phyloP scores from a whole-genome alignment of 2,329 filamentous ascomycete species.

The Coniochaeta ligniaria region DNA sequence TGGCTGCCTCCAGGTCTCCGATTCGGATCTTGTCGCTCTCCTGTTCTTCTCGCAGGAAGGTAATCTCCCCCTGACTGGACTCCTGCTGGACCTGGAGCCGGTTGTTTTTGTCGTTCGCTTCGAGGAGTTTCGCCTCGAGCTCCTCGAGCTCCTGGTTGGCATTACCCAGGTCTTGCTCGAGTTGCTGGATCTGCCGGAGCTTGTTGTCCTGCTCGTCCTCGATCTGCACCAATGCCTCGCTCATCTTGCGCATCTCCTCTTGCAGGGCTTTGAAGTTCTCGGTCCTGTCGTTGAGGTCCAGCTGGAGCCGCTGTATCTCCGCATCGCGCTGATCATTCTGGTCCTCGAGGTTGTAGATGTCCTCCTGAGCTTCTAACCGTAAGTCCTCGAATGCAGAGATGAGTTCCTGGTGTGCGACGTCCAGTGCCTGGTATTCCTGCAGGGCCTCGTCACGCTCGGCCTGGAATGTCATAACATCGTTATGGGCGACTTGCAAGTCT shows the following conservation, averaged over 20 bases:
- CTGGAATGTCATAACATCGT: slow-evolving; percentile 73
- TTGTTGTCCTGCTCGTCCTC: slow-evolving; percentile 86
- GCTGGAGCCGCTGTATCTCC: slow-evolving; percentile 62
- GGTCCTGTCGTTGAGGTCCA: slow-evolving; percentile 66
- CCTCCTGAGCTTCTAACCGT: slow-evolving; percentile 56
- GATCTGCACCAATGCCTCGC: slow-evolving; percentile 74
- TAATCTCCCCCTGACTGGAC: slow-evolving; percentile 85
- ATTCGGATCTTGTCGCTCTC: slow-evolving; percentile 98
- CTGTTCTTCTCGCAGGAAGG: slow-evolving; percentile 93
- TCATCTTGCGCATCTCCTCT: slow-evolving; percentile 87
- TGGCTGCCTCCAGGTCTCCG: slow-evolving; percentile 77
- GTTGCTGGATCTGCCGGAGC: slow-evolving; percentile 67
- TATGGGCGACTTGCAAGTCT: slow-evolving; percentile 71
- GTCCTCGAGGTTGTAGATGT: slow-evolving; percentile 59
- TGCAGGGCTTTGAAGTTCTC: slow-evolving; percentile 92
- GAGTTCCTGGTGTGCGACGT: slow-evolving; percentile 33
- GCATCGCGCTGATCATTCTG: slow-evolving; percentile 67
- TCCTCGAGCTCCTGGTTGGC: slow-evolving; percentile 82
- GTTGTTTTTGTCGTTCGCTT: slow-evolving; percentile 82
- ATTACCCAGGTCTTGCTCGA: slow-evolving; percentile 76
- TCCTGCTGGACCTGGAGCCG: slow-evolving; percentile 86
- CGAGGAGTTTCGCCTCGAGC: slow-evolving; percentile 74
- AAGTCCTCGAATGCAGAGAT: slow-evolving; percentile 56
- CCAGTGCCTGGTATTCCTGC: slow-evolving; percentile 47
- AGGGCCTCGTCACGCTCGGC: slow-evolving; percentile 81